Conservation (phyloP, 192 early-diverging fungal genomes). For the Backusella mclennaniae region DNA sequence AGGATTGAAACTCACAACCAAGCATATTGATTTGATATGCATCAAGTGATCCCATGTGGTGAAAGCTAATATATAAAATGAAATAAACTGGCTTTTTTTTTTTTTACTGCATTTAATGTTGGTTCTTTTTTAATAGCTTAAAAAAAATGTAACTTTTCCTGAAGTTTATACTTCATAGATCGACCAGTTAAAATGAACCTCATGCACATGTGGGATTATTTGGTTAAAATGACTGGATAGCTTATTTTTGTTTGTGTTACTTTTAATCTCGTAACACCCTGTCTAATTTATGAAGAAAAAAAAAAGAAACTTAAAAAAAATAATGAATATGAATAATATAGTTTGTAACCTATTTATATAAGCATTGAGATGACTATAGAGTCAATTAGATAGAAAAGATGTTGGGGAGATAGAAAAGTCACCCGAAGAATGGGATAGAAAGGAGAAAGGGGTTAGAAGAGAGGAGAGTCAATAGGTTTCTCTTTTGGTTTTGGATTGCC, state of each 20-base stretch:
- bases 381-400: background rate
- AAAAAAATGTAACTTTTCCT: background rate
- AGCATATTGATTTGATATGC: background rate
- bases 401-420: background rate
- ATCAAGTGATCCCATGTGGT: constrained; percentile 11
- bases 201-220: background rate
- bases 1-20: constrained; percentile 8
- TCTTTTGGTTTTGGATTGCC: background rate
- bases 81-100: background rate
- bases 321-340: background rate
- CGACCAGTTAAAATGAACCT: background rate
- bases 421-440: background rate
- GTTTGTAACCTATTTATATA: background rate
- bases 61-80: background rate
- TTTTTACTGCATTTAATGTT: background rate
- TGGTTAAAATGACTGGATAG: background rate
- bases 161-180: background rate
- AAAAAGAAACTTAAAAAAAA: background rate
- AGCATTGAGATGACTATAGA: background rate
- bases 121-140: background rate
- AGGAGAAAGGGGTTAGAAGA: background rate
- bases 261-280: background rate
- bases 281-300: background rate
- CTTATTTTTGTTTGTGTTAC: background rate
- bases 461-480: background rate